Base-by-base conservation (phyloP, 805 yeast genomes). In the Cyberlindnera euphorbiae region DNA sequence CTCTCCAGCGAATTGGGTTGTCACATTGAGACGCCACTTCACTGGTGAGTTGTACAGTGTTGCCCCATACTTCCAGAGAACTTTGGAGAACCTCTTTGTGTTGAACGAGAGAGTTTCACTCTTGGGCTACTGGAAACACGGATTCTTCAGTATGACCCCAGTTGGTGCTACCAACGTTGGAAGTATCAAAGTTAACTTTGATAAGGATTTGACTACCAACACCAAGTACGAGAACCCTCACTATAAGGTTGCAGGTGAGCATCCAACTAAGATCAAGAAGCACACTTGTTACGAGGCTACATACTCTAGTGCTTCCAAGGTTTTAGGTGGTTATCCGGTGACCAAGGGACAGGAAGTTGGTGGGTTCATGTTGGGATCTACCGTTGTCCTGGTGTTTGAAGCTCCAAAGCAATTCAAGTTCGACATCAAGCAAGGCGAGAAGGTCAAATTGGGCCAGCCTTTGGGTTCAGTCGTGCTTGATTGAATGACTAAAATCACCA, bases 121-220 rank as follows among this genome's bases (percentile, higher is more conserved):
- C 33, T 71, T 93, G 38, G 99, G 99, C 2, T 79, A 86, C 53
- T 93, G 98, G 98, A 85, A 83, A 56, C 74, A 93, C 58, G 99
- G 99, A 0, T 93, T 93, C 52, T 93, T 93, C 65, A 82, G 94
- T 46, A 93, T 93, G 99, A 90, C 96, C 1, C 97, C 99, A 0
- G 98, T 93, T 10, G 99, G 99, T 11, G 99, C 99, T 17, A 93
- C 98, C 3, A 93, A 93, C 62, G 99, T 93, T 21, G 99, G 99
- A 6, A 82, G 95, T 52, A 93, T 93, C 47, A 79, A 82, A 41
- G 72, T 93, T 47, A 87, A 89, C 56, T 93, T 93, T 53, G 99
- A 93, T 62, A 81, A 82, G 62, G 89, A 85, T 53, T 73, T 93
- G 53, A 73, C 81, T 26, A 93, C 99, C 11, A 93, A 93, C 59